Evolutionary conservation across 176 grass and related monocot genomes (phyloP).

Genomic region (Guadua angustifolia): DNA sequence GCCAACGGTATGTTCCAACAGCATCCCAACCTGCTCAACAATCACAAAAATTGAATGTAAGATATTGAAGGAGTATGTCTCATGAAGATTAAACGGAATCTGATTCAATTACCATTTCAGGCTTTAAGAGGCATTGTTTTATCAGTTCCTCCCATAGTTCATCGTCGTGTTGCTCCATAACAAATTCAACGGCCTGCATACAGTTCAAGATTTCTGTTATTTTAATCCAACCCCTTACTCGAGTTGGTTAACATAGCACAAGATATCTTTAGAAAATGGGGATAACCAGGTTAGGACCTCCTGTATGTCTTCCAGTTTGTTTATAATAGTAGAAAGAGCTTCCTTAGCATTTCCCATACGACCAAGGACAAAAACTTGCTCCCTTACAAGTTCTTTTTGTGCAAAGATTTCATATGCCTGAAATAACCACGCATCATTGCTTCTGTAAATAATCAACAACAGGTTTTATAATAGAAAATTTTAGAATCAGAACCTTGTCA

Average conservation of each 20-base stretch:
- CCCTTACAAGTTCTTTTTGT: constrained; percentile 75
- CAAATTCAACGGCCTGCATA: constrained; percentile 94
- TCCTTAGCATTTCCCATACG: constrained; percentile 98
- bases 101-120: constrained; percentile 80
- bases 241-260: constrained; percentile 23
- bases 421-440: constrained; percentile 51
- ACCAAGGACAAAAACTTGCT: constrained; percentile 91
- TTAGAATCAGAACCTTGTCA: constrained; percentile 66
- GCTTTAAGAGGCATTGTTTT: constrained; percentile 82
- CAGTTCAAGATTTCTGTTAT: constrained; percentile 40
- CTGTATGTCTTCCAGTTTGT: constrained; percentile 87
- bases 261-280: constrained; percentile 14
- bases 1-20: constrained; percentile 97
- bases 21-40: constrained; percentile 85
- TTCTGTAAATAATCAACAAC: constrained; percentile 25
- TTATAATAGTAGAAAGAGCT: constrained; percentile 91
- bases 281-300: constrained; percentile 59
- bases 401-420: constrained; percentile 90
- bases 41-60: constrained; percentile 23
- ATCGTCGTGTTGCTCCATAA: constrained; percentile 89
- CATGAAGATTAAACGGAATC: constrained; percentile 34
- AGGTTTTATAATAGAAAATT: neutral
- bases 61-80: constrained; percentile 3
- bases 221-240: neutral
- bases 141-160: constrained; percentile 96